Base-by-base conservation (phyloP, 2,329 filamentous ascomycete species). In the Microdochium paspali region DNA sequence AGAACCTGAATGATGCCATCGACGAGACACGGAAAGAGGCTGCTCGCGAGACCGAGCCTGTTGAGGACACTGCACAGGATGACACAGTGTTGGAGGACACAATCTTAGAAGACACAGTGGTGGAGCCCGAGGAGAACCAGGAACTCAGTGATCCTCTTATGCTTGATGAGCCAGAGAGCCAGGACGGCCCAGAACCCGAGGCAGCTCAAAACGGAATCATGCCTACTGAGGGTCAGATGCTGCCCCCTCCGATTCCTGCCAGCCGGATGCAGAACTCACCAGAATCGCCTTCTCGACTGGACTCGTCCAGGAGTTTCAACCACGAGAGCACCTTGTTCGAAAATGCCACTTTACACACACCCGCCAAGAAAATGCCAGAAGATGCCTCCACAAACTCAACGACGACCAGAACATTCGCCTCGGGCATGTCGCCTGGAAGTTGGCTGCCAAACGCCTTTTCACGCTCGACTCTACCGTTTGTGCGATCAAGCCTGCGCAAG, bases 301-400 rank as follows among this genome's bases (percentile, higher is more conserved):
- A 52, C 24, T 51, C 58, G 12, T 53, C 56, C 10, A 59, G 54
- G 26, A 66, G 62, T 49, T 71, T 65, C 51, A 54, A 49, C 10
- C 56, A 61, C 10, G 68, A 71, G 46, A 65, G 60, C 44, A 50
- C 49, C 18, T 43, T 71, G 5, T 71, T 62, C 50, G 46, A 52
- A 2, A 50, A 61, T 26, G 63, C 66, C 24, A 53, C 52, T n/a
- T 47, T 72, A 46, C 50, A 57, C 47, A 50, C 62, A 44, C 55
- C 56, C 15, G 10, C n/a, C 21, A 49, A 20, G 32, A 23, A 40
- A 24, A 13, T 24, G n/a, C 13, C 24, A 20, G 23, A 42, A 5
- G 20, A 24, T 12, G 26, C 32, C 21, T 35, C 42, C 5, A 3
- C 13, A 20, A 42, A 39, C n/a, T 30, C 46, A 21, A 31, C 32